Percentiles rank a stretch among this genome's conserved stretches.
Evolutionary conservation across 2,329 filamentous ascomycete genomes (phyloP).

Genomic region (Cylindrodendrum hubeiense): DNA sequence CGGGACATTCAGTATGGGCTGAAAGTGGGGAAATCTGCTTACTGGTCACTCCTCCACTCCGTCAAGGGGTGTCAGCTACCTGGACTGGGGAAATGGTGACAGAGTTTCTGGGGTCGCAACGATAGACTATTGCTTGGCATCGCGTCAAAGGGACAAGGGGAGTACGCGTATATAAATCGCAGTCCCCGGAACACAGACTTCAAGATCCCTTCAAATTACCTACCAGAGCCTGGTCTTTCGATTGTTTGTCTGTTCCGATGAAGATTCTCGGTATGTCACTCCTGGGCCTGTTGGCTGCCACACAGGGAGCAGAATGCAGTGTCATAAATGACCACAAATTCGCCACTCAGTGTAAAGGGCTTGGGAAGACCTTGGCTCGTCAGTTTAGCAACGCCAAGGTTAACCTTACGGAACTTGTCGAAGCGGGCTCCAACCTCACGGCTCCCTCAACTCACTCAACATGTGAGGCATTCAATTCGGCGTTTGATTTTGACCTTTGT

Average conservation of each 20-base stretch:
- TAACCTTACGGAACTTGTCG: conserved; percentile 17
- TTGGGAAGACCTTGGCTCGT: not conserved
- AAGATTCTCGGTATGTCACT: conserved; percentile 7
- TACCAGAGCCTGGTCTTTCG: not conserved
- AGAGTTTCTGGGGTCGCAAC: not conserved
- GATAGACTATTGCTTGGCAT: not conserved
- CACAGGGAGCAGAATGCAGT: conserved; percentile 3
- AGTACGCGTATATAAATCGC: not conserved
- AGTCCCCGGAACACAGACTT: not conserved
- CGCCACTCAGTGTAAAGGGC: conserved; percentile 13
- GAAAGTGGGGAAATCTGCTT: not conserved
- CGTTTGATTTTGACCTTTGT: conserved; percentile 36
- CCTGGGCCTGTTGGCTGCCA: not conserved
- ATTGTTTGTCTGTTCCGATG: not conserved
- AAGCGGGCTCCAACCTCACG: conserved; percentile 16
- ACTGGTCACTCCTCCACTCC: not conserved
- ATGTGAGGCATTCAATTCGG: conserved; percentile 46
- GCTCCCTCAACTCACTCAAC: conserved; percentile 53
- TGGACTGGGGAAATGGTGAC: not conserved
- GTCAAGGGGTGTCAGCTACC: not conserved
- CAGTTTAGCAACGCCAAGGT: conserved; percentile 15
- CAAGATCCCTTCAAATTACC: too few relatives aligned
- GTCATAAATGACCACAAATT: not conserved
- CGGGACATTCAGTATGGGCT: not conserved
- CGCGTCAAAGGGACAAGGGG: not conserved